These are phyloP conservation scores for Chalciporus sp. DNA, from an alignment of 1,284 basidiomycete species.

Conservation along the genomic window DNA sequence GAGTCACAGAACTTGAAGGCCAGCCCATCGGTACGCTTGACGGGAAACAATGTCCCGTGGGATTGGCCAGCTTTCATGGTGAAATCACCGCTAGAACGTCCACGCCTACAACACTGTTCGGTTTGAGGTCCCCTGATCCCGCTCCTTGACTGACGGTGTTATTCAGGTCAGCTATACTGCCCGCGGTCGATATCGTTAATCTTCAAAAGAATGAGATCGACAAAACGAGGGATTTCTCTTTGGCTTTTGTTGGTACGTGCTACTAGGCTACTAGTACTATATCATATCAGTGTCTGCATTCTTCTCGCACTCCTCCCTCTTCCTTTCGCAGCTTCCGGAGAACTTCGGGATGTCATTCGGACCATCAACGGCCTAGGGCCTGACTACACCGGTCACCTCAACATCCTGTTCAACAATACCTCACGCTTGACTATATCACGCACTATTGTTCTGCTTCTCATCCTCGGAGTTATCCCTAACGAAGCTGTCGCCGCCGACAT, in stretches of 20 bases:
- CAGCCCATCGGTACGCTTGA: not conserved
- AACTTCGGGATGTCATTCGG: conserved; percentile 27
- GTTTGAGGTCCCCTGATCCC: not conserved
- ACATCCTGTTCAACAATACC: conserved; percentile 41
- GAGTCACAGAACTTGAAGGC: conserved; percentile 6
- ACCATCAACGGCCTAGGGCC: conserved; percentile 26
- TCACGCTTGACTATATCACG: conserved; percentile 31
- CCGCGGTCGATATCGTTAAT: conserved; percentile 42
- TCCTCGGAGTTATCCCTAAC: conserved; percentile 37
- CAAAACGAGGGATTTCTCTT: conserved; percentile 40
- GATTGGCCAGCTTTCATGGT: not conserved
- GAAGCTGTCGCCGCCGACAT: conserved; percentile 37
- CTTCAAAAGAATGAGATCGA: conserved; percentile 39
- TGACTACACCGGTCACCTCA: conserved; percentile 22
- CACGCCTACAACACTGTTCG: conserved; percentile 16
- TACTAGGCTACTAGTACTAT: conserved; percentile 4
- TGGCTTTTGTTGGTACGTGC: conserved; percentile 36
- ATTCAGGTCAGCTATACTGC: conserved; percentile 12
- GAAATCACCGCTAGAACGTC: not conserved
- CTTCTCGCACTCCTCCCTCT: conserved; percentile 1
- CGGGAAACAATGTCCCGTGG: not conserved
- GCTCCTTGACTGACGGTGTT: not conserved
- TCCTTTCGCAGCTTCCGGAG: conserved; percentile 18
- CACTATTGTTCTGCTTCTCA: conserved; percentile 40
- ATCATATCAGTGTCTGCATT: too few relatives aligned